A percentile compares a stretch with the other conserved stretches of the same genome.
Evolutionary conservation across 306 rosid genomes (phyloP).

Genomic region (Citrullus amarus): DNA sequence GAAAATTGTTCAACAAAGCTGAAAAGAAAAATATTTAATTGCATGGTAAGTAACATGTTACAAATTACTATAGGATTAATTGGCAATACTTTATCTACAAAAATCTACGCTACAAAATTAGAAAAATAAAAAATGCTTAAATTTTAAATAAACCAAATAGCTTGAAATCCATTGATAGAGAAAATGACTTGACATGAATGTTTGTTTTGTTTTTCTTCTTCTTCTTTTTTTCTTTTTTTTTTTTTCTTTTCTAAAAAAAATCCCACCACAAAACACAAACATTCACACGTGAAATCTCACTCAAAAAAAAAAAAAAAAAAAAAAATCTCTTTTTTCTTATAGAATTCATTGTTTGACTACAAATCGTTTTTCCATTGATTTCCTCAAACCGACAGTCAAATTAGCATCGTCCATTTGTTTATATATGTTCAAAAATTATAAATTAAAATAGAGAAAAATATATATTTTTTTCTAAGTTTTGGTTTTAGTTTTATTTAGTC

Average conservation of each 20-base stretch:
- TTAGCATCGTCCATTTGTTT: not conserved
- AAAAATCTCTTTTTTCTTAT: not conserved
- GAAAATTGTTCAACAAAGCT: no score
- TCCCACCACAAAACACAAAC: not conserved
- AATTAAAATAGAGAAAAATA: not conserved
- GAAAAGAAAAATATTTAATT: no score
- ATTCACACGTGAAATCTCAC: constrained; percentile 4
- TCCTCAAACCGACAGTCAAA: constrained; percentile 3
- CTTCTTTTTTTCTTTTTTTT: no score
- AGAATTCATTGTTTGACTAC: constrained; percentile 4
- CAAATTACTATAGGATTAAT: no score
- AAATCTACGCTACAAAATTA: no score
- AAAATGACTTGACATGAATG: not conserved
- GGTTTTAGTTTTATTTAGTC: no score
- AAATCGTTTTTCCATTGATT: not conserved
- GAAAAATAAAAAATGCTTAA: no score
- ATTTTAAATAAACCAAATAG: not conserved
- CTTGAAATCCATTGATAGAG: not conserved
- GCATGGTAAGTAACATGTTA: no score
- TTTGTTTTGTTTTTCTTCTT: not conserved
- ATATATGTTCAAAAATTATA: not conserved
- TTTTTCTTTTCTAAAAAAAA: no score
- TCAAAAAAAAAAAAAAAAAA: not conserved
- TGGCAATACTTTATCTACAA: no score
- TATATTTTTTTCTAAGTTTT: no score